Conservation (phyloP, 345 rosid species). For the Populus alba region DNA sequence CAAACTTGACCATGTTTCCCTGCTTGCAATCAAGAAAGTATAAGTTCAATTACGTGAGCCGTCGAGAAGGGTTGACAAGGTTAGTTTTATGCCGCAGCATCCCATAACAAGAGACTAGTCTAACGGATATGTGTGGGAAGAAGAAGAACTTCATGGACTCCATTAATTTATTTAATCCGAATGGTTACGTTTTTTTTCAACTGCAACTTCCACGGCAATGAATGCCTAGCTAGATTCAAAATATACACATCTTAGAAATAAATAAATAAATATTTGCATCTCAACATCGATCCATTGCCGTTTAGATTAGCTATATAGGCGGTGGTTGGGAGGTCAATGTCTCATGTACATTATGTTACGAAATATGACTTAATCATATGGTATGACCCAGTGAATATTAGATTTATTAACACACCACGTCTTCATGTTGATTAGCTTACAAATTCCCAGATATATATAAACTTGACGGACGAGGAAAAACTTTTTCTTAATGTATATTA, state of each 20-base stretch:
- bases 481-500: too few relatives aligned
- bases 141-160: too few relatives aligned
- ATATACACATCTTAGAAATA: too few relatives aligned
- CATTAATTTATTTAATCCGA: neutral
- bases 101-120: conserved; percentile 6
- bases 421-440: neutral
- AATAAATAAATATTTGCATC: too few relatives aligned
- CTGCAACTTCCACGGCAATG: neutral
- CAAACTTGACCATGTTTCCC: conserved; percentile 16
- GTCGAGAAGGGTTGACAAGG: neutral
- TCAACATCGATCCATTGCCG: too few relatives aligned
- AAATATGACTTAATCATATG: conserved; percentile 1
- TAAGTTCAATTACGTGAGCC: conserved; percentile 27
- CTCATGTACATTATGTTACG: conserved; percentile 1
- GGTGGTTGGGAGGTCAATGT: conserved; percentile 25
- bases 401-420: neutral
- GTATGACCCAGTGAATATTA: neutral
- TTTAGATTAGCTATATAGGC: neutral
- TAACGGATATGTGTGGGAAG: neutral
- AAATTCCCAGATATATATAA: neutral
- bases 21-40: neutral
- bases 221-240: too few relatives aligned
- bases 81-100: conserved; percentile 7
- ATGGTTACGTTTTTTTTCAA: neutral
- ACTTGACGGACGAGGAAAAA: neutral